Evolutionary conservation across 192 early-diverging fungal genomes (phyloP).

Genomic region (Gigaspora rosea): DNA sequence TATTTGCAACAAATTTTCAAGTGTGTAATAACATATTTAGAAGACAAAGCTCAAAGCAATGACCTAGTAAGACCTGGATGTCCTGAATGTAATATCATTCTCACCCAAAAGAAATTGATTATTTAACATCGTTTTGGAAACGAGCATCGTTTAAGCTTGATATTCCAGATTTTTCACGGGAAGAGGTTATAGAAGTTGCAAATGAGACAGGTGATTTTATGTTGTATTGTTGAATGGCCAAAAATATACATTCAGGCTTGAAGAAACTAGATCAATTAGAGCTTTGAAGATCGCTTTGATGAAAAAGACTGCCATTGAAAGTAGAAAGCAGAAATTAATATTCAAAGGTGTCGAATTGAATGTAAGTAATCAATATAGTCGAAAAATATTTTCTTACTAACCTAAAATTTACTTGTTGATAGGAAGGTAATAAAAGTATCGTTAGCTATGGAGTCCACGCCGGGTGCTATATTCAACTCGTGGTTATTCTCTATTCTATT

Average conservation of each 20-base stretch:
- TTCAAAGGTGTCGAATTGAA: conserved; percentile 21
- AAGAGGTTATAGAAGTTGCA: background rate
- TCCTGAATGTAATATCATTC: conserved; percentile 4
- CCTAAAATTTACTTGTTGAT: no score
- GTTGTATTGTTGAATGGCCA: conserved; percentile 32
- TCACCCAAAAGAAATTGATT: background rate
- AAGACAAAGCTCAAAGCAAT: background rate
- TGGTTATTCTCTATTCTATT: conserved; percentile 28
- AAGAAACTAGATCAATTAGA: background rate
- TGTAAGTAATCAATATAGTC: conserved; percentile 4
- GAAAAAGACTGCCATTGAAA: background rate
- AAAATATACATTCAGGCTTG: background rate
- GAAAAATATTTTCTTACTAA: no score
- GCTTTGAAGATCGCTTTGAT: background rate
- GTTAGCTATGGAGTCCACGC: background rate
- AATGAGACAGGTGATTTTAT: background rate
- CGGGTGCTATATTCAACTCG: conserved; percentile 21
- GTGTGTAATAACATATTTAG: background rate
- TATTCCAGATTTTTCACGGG: background rate
- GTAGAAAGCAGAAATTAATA: conserved; percentile 23
- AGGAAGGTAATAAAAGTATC: no score
- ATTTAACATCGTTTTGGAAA: background rate
- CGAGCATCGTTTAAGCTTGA: conserved; percentile 1
- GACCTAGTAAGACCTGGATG: background rate
- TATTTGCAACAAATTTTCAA: background rate